Percentiles rank a stretch among this genome's conserved stretches.
Evolutionary conservation across 2,329 filamentous ascomycete species (phyloP).

Genomic region (Epichloe amarillans): DNA sequence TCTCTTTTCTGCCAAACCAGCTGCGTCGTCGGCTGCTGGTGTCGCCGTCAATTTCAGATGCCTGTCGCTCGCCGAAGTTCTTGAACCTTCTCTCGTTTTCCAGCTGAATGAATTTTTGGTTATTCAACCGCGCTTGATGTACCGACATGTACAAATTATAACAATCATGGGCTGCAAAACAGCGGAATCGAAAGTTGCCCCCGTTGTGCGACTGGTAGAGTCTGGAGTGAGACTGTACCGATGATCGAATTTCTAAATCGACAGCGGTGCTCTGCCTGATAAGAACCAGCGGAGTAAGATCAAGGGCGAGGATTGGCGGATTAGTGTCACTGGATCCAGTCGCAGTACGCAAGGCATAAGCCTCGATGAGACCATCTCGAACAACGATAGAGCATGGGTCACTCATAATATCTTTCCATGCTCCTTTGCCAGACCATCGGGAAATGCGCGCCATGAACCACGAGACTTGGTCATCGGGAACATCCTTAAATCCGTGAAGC

Average conservation of each 20-base stretch:
- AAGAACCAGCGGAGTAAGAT: constrained; percentile 82
- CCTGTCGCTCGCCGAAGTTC: constrained; percentile 50
- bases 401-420: constrained; percentile 44
- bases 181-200: constrained; percentile 81
- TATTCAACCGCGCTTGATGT: constrained; percentile 80
- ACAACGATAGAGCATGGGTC: constrained; percentile 42
- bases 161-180: constrained; percentile 63
- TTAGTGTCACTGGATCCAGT: constrained; percentile 17
- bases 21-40: constrained; percentile 34
- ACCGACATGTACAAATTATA: constrained; percentile 73
- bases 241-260: constrained; percentile 87
- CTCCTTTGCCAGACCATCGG: constrained; percentile 47
- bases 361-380: constrained; percentile 45
- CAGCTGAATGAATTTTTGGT: constrained; percentile 68
- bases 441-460: constrained; percentile 43
- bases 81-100: constrained; percentile 56
- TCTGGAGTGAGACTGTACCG: constrained; percentile 58
- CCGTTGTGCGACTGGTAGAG: constrained; percentile 49
- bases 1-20: constrained; percentile 52
- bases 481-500: constrained; percentile 33
- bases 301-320: constrained; percentile 52
- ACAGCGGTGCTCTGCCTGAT: constrained; percentile 82
- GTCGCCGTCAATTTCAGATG: constrained; percentile 32
- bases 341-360: constrained; percentile 29
- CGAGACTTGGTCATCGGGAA: constrained; percentile 27